A percentile compares a stretch with the other conserved stretches of the same genome.
phyloP scores from a whole-genome alignment of 495 filamentous ascomycete genomes.

The Tetracladium setigerum region DNA sequence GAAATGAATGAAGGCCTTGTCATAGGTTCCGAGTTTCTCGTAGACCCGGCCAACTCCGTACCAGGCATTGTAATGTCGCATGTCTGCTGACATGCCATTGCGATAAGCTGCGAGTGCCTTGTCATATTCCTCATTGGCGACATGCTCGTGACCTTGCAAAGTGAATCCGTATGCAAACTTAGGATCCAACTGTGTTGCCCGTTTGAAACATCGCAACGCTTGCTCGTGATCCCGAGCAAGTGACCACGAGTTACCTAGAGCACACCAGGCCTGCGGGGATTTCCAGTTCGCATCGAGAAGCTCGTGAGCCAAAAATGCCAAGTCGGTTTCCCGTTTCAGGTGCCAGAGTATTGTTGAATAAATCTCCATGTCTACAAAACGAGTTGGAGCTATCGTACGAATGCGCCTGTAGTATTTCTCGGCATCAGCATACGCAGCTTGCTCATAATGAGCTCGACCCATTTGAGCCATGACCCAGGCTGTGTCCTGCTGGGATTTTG shows the following conservation, averaged over 20 bases:
- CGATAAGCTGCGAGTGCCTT: slow-evolving; percentile 84
- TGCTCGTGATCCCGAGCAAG: slow-evolving; percentile 93
- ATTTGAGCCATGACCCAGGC: slow-evolving; percentile 93
- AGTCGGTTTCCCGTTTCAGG: slow-evolving; percentile 80
- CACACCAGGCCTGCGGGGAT: slow-evolving; percentile 93
- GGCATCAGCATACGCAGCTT: slow-evolving; percentile 73
- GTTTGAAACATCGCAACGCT: slow-evolving; percentile 89
- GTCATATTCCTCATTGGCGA: slow-evolving; percentile 95
- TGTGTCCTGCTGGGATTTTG: slow-evolving; percentile 74
- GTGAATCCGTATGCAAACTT: slow-evolving; percentile 94
- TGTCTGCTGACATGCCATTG: slow-evolving; percentile 72
- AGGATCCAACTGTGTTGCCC: slow-evolving; percentile 82
- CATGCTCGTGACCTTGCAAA: slow-evolving; percentile 90
- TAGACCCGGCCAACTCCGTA: slow-evolving; percentile 91
- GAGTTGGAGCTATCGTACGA: slow-evolving; percentile 65
- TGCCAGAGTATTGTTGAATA: slow-evolving; percentile 98
- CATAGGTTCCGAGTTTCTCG: slow-evolving; percentile 89
- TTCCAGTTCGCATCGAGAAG: slow-evolving; percentile 77
- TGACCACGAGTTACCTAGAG: slow-evolving; percentile 89
- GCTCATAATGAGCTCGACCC: slow-evolving; percentile 83
- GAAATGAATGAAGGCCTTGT: slow-evolving; percentile 86
- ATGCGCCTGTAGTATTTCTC: slow-evolving; percentile 77
- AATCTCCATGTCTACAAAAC: slow-evolving; percentile 89
- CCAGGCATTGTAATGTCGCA: slow-evolving; percentile 92
- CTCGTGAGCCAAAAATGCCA: slow-evolving; percentile 88